phyloP scores from a whole-genome alignment of 768 basidiomycete genomes.

The Kwoniella mangroviensis region DNA sequence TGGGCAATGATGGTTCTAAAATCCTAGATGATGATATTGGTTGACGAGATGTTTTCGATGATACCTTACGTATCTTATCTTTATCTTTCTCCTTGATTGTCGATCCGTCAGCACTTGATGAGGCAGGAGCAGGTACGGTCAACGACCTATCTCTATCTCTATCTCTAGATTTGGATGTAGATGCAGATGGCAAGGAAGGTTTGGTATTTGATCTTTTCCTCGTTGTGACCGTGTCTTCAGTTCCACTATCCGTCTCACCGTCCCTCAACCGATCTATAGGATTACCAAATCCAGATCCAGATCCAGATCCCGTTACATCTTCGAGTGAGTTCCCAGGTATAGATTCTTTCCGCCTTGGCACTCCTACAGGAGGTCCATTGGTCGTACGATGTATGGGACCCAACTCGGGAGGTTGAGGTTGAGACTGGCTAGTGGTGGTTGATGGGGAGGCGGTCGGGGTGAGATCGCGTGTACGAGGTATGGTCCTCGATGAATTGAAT shows the following conservation, averaged over 20 bases:
- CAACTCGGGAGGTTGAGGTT: conserved; percentile 9
- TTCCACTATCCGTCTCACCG: conserved; percentile 21
- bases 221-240: conserved; percentile 13
- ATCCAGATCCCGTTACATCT: neutral
- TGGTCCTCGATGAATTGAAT: conserved; percentile 13
- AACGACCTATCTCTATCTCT: conserved; percentile 10
- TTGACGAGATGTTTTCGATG: conserved; percentile 13
- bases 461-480: neutral
- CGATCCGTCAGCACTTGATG: neutral
- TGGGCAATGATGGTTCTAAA: conserved; percentile 14
- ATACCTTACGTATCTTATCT: conserved; percentile 14
- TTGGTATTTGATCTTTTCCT: conserved; percentile 20
- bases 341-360: conserved; percentile 30
- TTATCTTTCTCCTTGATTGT: neutral
- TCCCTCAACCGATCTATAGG: conserved; percentile 9
- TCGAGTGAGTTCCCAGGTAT: conserved; percentile 6
- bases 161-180: neutral
- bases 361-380: conserved; percentile 28
- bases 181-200: neutral
- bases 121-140: conserved; percentile 5
- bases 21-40: conserved; percentile 10
- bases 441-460: neutral
- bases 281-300: neutral
- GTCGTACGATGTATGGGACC: conserved; percentile 10
- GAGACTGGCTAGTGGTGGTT: neutral